phyloP scores from a whole-genome alignment of 768 basidiomycete genomes.

The Butyriboletus loyo region DNA sequence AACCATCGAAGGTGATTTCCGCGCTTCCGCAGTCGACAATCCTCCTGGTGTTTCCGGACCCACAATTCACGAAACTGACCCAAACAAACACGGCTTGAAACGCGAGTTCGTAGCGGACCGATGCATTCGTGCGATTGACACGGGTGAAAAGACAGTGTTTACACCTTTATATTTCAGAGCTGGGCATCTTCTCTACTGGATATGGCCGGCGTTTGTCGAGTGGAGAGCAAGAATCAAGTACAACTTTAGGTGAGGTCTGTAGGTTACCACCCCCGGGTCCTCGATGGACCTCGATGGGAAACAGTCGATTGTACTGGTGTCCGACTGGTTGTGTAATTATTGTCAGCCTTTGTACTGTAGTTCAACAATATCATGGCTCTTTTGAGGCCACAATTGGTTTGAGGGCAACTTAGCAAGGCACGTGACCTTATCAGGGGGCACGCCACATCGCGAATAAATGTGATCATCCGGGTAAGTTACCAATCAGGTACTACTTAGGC shows the following conservation, averaged over 20 bases:
- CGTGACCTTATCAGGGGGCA: background rate
- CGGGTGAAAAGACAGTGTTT: constrained; percentile 53
- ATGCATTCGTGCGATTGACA: constrained; percentile 61
- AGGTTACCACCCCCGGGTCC: background rate
- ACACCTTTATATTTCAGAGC: constrained; percentile 47
- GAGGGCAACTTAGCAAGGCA: too few relatives aligned
- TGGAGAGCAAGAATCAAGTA: constrained; percentile 62
- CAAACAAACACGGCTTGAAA: constrained; percentile 57
- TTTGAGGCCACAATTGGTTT: too few relatives aligned
- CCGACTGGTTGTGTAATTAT: background rate
- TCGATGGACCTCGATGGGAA: background rate
- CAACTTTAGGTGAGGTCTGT: constrained; percentile 38
- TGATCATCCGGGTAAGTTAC: too few relatives aligned
- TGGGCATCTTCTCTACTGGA: constrained; percentile 62
- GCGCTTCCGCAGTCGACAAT: constrained; percentile 75
- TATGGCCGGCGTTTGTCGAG: constrained; percentile 58
- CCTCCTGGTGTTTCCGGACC: constrained; percentile 31
- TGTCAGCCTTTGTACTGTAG: background rate
- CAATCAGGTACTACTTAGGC: background rate
- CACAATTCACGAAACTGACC: constrained; percentile 41
- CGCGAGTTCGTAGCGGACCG: constrained; percentile 55
- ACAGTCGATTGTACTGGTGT: background rate
- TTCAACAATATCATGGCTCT: background rate
- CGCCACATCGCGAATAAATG: too few relatives aligned
- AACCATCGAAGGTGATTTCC: constrained; percentile 75